Evolutionary conservation across 257 asterid species (phyloP), one percentile per base, ranked within the genome.

Genomic region (Solanum acaule): DNA sequence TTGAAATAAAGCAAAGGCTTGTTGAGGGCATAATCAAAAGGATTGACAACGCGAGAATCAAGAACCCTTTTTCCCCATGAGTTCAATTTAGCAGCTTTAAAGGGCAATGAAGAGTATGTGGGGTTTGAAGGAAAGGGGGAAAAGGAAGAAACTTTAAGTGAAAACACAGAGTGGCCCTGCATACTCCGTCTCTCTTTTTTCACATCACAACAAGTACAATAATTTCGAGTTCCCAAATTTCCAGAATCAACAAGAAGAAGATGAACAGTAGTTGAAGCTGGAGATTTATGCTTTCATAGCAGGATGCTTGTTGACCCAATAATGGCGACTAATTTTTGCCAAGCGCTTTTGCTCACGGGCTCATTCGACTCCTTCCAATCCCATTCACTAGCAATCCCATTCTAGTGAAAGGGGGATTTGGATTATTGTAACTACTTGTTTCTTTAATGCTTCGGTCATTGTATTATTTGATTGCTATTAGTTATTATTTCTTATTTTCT

Each of bases 151-250:
- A 78, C 59, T 29, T 86, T 81, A 59, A 25, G 86, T 68, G 91
- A 38, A 82, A 78, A 85, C 63, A 84, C 42, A 67, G 89, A 87
- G 90, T 85, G 37, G 23, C 88, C 89, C 89, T 89, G 89, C 92
- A 90, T 90, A 78, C 8, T 90, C 87, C 34, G 49, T 40, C 86
- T 14, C 38, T 70, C 38, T 79, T 78, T 40, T 23, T 52, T 79
- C 65, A 63, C 82, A 86, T 70, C 70, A 70, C 88, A 56, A 18
- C 65, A 56, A 56, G 25, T 18, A 56, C 23, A 65, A n/a, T 38
- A 11, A 77, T 37, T 40, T 40, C 83, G 16, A 35, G 37, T 14
- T 14, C 29, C 83, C 56, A 37, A 76, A 35, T 40, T 76, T 15
- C 40, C 10, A 10, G 31, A 75, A 75, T 75, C 31, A 12, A 75